A percentile compares a stretch with the other conserved stretches of the same genome.
Conservation (phyloP, 2,329 filamentous ascomycete genomes). For the Pyrenophora tritici-repentis region DNA sequence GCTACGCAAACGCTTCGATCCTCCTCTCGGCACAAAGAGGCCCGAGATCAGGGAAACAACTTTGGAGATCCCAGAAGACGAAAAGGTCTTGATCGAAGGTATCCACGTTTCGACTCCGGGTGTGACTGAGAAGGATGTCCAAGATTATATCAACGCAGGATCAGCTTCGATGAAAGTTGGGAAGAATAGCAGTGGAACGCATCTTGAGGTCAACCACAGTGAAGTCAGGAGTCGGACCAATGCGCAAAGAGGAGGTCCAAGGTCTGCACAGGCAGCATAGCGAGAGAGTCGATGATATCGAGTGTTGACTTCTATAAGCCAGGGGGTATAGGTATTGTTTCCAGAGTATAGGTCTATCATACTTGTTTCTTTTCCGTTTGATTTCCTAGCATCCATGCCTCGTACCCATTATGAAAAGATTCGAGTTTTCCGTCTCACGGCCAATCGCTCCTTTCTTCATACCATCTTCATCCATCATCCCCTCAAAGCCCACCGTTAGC, state of each 20-base stretch:
- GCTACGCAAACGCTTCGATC: slow-evolving; percentile 74
- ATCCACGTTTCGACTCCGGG: slow-evolving; percentile 39
- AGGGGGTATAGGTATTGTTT: background rate
- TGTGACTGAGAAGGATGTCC: slow-evolving; percentile 20
- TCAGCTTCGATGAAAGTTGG: slow-evolving; percentile 24
- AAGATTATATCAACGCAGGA: slow-evolving; percentile 27
- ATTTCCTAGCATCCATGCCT: no score
- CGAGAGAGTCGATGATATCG: background rate
- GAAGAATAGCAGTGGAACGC: slow-evolving; percentile 25
- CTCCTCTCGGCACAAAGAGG: slow-evolving; percentile 55
- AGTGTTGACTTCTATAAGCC: background rate
- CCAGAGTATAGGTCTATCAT: background rate
- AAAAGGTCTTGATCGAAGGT: slow-evolving; percentile 42
- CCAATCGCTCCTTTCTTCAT: no score
- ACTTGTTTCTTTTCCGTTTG: no score
- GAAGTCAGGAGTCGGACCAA: slow-evolving; percentile 34
- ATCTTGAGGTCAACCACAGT: slow-evolving; percentile 35
- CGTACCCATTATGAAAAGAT: no score
- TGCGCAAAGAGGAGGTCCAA: slow-evolving; percentile 13
- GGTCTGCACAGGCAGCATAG: slow-evolving; percentile 10
- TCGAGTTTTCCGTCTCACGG: no score
- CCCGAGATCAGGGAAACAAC: slow-evolving; percentile 22
- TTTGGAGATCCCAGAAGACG: slow-evolving; percentile 26
- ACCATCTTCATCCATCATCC: no score
- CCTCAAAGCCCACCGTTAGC: background rate